Evolutionary conservation across 192 early-diverging fungal genomes (phyloP).

Genomic region (Coemansia sp.): DNA sequence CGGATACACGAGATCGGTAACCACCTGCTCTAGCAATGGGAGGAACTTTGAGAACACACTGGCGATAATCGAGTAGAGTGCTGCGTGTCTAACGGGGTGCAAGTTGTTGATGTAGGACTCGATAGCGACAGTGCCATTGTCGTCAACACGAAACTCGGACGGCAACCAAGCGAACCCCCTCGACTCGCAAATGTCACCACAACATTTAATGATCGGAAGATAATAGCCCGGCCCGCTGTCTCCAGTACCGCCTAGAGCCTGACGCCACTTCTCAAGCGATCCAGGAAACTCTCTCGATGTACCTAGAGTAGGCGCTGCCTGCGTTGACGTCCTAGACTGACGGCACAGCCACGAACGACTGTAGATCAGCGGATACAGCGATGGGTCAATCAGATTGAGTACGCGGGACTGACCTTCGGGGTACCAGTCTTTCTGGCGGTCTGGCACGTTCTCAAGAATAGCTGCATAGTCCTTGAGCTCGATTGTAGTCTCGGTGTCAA

Average conservation of each 20-base stretch:
- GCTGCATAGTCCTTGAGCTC: conserved; percentile 8
- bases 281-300: not conserved
- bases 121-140: conserved; percentile 44
- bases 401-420: conserved; percentile 54
- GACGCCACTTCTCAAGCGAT: not conserved
- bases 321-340: not conserved
- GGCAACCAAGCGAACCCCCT: conserved; percentile 59
- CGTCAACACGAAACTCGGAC: conserved; percentile 55
- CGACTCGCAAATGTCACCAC: not conserved
- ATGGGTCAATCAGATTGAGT: conserved; percentile 49
- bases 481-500: not conserved
- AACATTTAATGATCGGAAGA: not conserved
- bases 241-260: not conserved
- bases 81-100: conserved; percentile 53
- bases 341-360: not conserved
- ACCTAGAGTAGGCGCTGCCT: not conserved
- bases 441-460: not conserved
- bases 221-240: not conserved
- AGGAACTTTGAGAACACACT: conserved; percentile 54
- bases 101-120: conserved; percentile 72
- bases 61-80: conserved; percentile 54
- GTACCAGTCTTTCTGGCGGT: conserved; percentile 51
- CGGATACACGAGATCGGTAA: conserved; percentile 16
- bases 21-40: conserved; percentile 61
- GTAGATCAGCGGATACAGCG: conserved; percentile 36